Evolutionary conservation across 257 asterid genomes (phyloP), one percentile per base, ranked within the genome.

Genomic region (Penstemon davidsonii): DNA sequence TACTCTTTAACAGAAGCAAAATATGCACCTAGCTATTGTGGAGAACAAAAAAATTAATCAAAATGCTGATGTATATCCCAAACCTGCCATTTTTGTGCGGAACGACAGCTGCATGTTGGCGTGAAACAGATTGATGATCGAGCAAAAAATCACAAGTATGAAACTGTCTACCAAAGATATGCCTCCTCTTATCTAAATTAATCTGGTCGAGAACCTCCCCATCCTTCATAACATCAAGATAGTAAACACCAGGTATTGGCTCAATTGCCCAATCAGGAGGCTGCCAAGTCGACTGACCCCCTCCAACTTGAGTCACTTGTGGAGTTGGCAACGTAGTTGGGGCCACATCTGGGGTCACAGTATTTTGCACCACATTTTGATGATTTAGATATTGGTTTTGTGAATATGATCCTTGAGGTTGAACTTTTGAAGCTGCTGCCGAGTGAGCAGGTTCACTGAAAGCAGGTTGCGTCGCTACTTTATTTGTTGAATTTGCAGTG

Each of bases 181-280:
- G 89, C 80, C 83, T 86, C 62, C 84, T 81, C 83, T 83, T 94
- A 68, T 88, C 95, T 84, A 94, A 80, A 77, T 79, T 79, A 73
- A 94, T 81, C 54, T 62, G 81, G 75, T 88, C 99, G 57, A 94
- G 87, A 81, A 88, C 91, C 83, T 94, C 99, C 45, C 97, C 96
- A 52, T 91, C 99, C 82, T 94, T 94, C 39, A 94, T 54, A 65
- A 94, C 97, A 15, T 94, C 96, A 66, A 94, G 97, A 73, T 76
- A 87, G 73, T 76, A 88, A 69, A 94, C 96, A 12, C 96, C 97
- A 0, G 91, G 85, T 1, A 92, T 90, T 44, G 99, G 99, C 84
- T 90, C 99, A 70, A 87, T 91, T 4, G 96, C 97, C 99, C 99
- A 94, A 77, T 94, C 99, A 57, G 99, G 99, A 73, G 99, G 96